Conservation (phyloP, 345 rosid genomes). For the Pugionium dolabratum region DNA sequence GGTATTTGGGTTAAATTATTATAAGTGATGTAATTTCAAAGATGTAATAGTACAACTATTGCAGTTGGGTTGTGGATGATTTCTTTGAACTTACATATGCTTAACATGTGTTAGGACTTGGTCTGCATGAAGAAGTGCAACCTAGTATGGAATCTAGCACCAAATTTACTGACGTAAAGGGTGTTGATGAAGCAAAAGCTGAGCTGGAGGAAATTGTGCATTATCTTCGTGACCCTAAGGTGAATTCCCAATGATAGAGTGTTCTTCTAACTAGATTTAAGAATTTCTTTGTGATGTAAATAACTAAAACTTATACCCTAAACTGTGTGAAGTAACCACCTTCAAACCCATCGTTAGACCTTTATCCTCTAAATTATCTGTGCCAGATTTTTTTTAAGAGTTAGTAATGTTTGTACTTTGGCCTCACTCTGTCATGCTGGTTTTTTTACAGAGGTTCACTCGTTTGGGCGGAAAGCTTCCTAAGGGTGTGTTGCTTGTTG, state of each 20-base stretch:
- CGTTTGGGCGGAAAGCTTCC: conserved; percentile 98
- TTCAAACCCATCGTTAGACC: no score
- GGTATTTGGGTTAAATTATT: conserved; percentile 48
- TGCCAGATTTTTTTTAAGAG: not conserved
- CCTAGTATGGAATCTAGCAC: conserved; percentile 91
- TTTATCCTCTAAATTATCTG: no score
- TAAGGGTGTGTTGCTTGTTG: conserved; percentile 93
- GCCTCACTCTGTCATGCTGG: not conserved
- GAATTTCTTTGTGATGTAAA: not conserved
- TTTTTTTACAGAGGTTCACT: conserved; percentile 79
- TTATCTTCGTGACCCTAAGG: conserved; percentile 98
- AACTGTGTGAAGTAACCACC: not conserved
- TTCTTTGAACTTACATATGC: not conserved
- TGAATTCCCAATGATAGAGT: conserved; percentile 21
- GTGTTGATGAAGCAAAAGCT: conserved; percentile 96
- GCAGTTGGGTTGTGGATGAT: not conserved
- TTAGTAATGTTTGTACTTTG: not conserved
- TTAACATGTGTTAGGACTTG: conserved; percentile 60
- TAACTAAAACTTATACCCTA: no score
- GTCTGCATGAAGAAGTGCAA: conserved; percentile 93
- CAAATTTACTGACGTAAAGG: conserved; percentile 89
- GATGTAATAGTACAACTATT: no score
- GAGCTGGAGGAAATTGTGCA: conserved; percentile 97
- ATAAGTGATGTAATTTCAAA: not conserved
- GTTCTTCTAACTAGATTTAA: not conserved